Evolutionary conservation across 495 filamentous ascomycete species (phyloP), one percentile per base, ranked within the genome.

Genomic region (Bacidia rubella): DNA sequence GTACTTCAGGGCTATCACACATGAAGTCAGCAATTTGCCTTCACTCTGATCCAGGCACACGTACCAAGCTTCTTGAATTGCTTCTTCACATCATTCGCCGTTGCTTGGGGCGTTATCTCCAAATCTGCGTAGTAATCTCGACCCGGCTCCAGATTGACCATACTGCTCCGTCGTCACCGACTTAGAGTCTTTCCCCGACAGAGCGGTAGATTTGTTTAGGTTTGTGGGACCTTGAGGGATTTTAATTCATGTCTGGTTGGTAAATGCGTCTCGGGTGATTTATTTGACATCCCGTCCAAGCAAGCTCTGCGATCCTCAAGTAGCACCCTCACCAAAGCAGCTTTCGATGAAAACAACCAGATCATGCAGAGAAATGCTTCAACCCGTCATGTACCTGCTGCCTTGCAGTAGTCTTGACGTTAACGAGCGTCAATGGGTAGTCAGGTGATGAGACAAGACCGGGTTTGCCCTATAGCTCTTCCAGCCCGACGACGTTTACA

Each of bases 61-160:
- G 51, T 69, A 88, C 85, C 86, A 59, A 94, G 74, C 66, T 87
- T 89, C 59, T 80, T 77, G 69, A 88, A 96, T 59, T 88, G 83
- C 68, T 80, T 89, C 66, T 87, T 92, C 59, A 95, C 78, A 35
- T 92, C 86, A 2, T 77, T 75, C 2, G 73, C 58, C 54, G 83
- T 78, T 32, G 84, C 85, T 52, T 68, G 72, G 7, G 77, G 64
- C 0, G 72, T 59, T 11, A 94, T 63, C 47, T 83, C 85, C 26
- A 95, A 74, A 68, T 94, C 89, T 40, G 79, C 78, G 66, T 95
- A 95, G 71, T 94, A 95, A 67, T 95, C 81, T 60, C 77, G 75
- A 54, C 74, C 74, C 55, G 78, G 70, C 57, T 90, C 86, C 51
- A 76, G 67, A 67, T 86, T 87, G 54, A 81, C 83, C 85, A 90